These are phyloP conservation scores for Boletus subcaerulescens DNA, from an alignment of 768 basidiomycete genomes.

Conservation along the genomic window DNA sequence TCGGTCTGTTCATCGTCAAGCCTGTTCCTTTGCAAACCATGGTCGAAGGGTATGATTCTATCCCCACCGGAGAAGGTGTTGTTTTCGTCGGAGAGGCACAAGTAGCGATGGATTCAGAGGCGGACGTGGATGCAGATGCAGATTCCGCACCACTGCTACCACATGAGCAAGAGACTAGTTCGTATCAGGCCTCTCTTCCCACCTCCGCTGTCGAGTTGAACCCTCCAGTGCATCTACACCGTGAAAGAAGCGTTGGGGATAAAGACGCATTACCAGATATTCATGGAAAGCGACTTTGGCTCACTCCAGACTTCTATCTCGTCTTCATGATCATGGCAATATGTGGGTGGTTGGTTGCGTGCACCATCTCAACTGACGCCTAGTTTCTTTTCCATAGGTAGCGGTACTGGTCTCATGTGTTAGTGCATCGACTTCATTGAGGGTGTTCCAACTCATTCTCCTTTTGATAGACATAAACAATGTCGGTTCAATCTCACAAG, in stretches of 20 bases:
- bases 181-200: constrained; percentile 21
- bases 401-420: constrained; percentile 79
- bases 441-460: not conserved
- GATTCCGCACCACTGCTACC: constrained; percentile 22
- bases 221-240: constrained; percentile 3
- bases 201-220: constrained; percentile 24
- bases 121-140: constrained; percentile 16
- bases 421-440: constrained; percentile 18
- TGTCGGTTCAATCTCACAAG: constrained; percentile 76
- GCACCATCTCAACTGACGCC: not conserved
- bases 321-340: constrained; percentile 53
- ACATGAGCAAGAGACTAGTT: constrained; percentile 14
- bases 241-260: constrained; percentile 4
- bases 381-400: constrained; percentile 40
- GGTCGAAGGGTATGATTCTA: constrained; percentile 18
- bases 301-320: constrained; percentile 60
- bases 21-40: constrained; percentile 51
- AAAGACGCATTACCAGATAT: constrained; percentile 45
- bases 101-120: constrained; percentile 10
- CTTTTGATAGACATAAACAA: constrained; percentile 70
- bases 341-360: constrained; percentile 38
- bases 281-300: constrained; percentile 50
- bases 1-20: constrained; percentile 74
- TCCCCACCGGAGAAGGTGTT: constrained; percentile 15
- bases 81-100: constrained; percentile 26